A percentile compares a stretch with the other conserved stretches of the same genome.
Evolutionary conservation across 305 asterid species (phyloP).

Genomic region (Rubia tinctorum): DNA sequence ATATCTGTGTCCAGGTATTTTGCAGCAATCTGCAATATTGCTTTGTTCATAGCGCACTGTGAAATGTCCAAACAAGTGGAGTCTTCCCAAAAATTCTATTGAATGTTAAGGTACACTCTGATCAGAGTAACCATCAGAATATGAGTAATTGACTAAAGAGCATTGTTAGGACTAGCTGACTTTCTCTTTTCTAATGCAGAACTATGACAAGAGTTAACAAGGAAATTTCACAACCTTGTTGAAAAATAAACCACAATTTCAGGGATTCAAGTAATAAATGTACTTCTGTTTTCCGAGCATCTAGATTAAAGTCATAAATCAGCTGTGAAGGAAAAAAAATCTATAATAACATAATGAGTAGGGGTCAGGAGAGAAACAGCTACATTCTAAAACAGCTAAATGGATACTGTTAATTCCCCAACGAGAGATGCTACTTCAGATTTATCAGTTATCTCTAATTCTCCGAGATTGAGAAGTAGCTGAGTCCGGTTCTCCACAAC

Average conservation of each 20-base stretch:
- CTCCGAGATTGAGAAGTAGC: slow-evolving; percentile 60
- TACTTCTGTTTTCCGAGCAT: background rate
- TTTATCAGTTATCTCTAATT: slow-evolving; percentile 47
- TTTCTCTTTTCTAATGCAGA: background rate
- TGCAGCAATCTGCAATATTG: slow-evolving; percentile 68
- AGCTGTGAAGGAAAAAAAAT: background rate
- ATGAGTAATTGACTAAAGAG: background rate
- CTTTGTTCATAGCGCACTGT: slow-evolving; percentile 79
- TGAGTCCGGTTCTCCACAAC: slow-evolving; percentile 82
- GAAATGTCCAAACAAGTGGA: slow-evolving; percentile 88
- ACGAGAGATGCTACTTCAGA: slow-evolving; percentile 44
- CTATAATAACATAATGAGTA: background rate
- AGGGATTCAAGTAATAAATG: background rate
- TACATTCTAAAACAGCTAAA: background rate
- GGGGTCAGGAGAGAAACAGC: background rate
- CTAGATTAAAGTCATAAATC: background rate
- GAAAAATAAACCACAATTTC: background rate
- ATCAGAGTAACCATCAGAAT: background rate
- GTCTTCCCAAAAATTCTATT: slow-evolving; percentile 82
- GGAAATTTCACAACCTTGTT: background rate
- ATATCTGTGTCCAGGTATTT: slow-evolving; percentile 56
- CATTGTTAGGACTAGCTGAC: background rate
- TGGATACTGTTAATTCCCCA: slow-evolving; percentile 75
- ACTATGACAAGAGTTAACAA: background rate
- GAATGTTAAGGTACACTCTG: slow-evolving; percentile 43